These are phyloP conservation scores for Debaryomyces robertsiae DNA, from an alignment of 1,139 yeast genomes.

Conservation along the genomic window DNA sequence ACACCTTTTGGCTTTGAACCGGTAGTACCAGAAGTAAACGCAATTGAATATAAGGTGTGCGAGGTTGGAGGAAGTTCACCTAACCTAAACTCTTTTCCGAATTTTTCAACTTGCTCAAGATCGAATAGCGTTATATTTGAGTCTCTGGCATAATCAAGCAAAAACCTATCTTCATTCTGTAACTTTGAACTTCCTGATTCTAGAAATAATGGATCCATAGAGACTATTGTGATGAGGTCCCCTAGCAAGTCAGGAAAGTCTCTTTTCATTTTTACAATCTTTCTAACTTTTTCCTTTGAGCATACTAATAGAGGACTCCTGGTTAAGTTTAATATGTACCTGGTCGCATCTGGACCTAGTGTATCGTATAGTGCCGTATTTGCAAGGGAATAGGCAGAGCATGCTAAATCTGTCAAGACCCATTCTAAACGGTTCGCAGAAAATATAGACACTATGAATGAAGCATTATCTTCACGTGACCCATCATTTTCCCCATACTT, in stretches of 20 bases:
- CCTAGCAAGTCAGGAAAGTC: slow-evolving; percentile 21
- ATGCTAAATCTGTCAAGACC: slow-evolving; percentile 40
- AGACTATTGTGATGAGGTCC: slow-evolving; percentile 28
- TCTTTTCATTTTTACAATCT: slow-evolving; percentile 25
- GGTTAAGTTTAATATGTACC: slow-evolving; percentile 32
- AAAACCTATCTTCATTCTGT: slow-evolving; percentile 14
- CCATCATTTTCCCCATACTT: slow-evolving; percentile 22
- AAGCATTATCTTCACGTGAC: slow-evolving; percentile 22
- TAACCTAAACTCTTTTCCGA: slow-evolving; percentile 51
- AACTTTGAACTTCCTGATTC: slow-evolving; percentile 11
- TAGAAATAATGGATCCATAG: slow-evolving; percentile 35
- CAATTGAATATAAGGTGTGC: slow-evolving; percentile 60
- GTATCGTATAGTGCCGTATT: slow-evolving; percentile 41
- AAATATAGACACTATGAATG: slow-evolving; percentile 35
- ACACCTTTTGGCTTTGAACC: slow-evolving; percentile 69
- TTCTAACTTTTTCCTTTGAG: slow-evolving; percentile 30
- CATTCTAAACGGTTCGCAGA: slow-evolving; percentile 38
- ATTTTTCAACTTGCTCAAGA: slow-evolving; percentile 47
- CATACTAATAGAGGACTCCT: slow-evolving; percentile 34
- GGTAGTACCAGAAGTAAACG: slow-evolving; percentile 76
- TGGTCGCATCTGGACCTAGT: slow-evolving; percentile 32
- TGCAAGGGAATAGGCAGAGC: slow-evolving; percentile 35
- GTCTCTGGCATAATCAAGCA: slow-evolving; percentile 22
- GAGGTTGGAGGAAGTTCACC: slow-evolving; percentile 51
- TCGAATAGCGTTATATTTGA: slow-evolving; percentile 36